Conservation (phyloP, 1,139 yeast species). For the Candida sp. region DNA sequence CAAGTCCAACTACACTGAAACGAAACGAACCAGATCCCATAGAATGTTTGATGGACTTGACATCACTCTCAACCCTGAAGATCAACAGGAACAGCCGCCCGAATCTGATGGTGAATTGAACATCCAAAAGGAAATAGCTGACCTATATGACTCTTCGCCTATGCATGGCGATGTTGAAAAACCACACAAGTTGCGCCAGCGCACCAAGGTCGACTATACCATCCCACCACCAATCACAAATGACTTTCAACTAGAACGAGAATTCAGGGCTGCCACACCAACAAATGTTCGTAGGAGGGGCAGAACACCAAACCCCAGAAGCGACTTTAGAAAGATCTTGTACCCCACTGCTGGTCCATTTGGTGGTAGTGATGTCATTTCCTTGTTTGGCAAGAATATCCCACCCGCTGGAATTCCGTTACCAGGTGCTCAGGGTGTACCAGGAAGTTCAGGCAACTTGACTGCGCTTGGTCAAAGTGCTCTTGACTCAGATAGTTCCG, state of each 20-base stretch:
- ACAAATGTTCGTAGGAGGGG: conserved; percentile 25
- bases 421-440: conserved; percentile 36
- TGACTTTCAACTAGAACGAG: conserved; percentile 35
- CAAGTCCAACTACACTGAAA: conserved; percentile 30
- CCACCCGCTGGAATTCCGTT: conserved; percentile 54
- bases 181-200: conserved; percentile 69
- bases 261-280: conserved; percentile 18
- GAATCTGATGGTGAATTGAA: conserved; percentile 34
- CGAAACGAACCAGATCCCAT: conserved; percentile 17
- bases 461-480: conserved; percentile 56
- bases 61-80: conserved; percentile 20
- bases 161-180: conserved; percentile 51
- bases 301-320: conserved; percentile 38
- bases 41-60: conserved; percentile 15
- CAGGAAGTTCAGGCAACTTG: no score
- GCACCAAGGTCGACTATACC: conserved; percentile 82
- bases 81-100: conserved; percentile 23
- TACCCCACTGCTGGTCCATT: conserved; percentile 98
- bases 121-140: conserved; percentile 55
- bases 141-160: conserved; percentile 56
- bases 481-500: conserved; percentile 74
- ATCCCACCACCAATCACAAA: conserved; percentile 81
- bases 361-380: conserved; percentile 88
- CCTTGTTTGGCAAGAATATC: conserved; percentile 72
- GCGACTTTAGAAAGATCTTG: conserved; percentile 60